Evolutionary conservation across 2,329 filamentous ascomycete genomes (phyloP).

Genomic region (Penicillium hordei): DNA sequence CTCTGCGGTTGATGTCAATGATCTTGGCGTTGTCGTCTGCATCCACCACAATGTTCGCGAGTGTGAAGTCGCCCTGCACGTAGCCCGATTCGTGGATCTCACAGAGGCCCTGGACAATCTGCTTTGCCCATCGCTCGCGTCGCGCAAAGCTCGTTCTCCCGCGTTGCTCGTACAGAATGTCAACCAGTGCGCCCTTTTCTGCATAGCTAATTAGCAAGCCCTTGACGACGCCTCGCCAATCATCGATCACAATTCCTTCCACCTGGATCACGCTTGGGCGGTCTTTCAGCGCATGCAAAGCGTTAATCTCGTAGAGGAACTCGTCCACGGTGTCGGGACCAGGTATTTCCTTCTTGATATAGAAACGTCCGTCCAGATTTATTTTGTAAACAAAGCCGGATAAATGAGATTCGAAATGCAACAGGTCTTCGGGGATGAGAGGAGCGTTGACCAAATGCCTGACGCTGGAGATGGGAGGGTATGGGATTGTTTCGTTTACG

Average conservation of each 20-base stretch:
- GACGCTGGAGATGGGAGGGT: constrained; percentile 71
- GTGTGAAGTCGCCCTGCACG: constrained; percentile 94
- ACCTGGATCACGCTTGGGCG: constrained; percentile 80
- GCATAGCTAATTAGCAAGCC: constrained; percentile 88
- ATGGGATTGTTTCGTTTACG: constrained; percentile 88
- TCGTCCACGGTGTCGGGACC: constrained; percentile 94
- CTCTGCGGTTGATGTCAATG: constrained; percentile 95
- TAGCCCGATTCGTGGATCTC: constrained; percentile 96
- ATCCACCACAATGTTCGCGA: constrained; percentile 96
- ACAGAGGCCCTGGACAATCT: constrained; percentile 84
- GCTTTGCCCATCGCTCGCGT: constrained; percentile 82
- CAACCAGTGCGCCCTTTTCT: constrained; percentile 81
- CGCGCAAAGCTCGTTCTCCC: constrained; percentile 65
- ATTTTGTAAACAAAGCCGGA: constrained; percentile 98
- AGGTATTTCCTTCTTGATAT: constrained; percentile 98
- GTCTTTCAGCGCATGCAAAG: constrained; percentile 72
- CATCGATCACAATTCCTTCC: constrained; percentile 83
- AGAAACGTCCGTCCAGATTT: constrained; percentile 61
- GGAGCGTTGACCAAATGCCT: constrained; percentile 60
- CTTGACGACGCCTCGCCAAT: constrained; percentile 70
- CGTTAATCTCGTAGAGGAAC: constrained; percentile 96
- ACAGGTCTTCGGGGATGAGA: constrained; percentile 66
- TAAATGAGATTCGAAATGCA: constrained; percentile 86
- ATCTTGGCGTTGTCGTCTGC: constrained; percentile 82
- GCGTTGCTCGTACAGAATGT: constrained; percentile 80